Base-by-base conservation (phyloP, 202 grass and related monocot species). In the Saccharum hybrid region DNA sequence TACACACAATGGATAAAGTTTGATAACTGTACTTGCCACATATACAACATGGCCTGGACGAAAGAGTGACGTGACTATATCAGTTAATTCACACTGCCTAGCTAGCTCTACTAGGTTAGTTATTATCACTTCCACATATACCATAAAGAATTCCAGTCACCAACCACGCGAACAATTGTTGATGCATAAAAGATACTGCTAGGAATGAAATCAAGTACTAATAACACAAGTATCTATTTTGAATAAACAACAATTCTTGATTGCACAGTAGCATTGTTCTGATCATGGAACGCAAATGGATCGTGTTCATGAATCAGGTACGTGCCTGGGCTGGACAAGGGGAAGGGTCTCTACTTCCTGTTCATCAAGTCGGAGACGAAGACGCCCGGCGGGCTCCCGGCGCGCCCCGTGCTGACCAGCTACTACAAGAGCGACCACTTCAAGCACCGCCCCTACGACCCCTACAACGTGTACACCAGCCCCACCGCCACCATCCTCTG, bases 381-480 rank as follows among this genome's bases (percentile, higher is more conserved):
- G 90, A 97, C 95, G 54, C 87, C 95, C n/a, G 90, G 95, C 76
- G 95, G 92, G 0, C 87, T 97, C 7, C 81, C 91, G 31, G 95
- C 95, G 71, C 71, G 95, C 8, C 95, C 95, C 12, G 95, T 97
- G 34, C 92, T 97, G 66, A 97, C 95, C 2, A 97, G 95, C 85
- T 97, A 97, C 90, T 97, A 97, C 92, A 97, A 97, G 95, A 94
- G 92, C 84, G 82, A 97, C 84, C 77, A 83, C 82, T 97, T 97
- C 92, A 92, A 82, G 86, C 63, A 83, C 90, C 95, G 95, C 9
- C 95, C 88, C 0, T 93, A 75, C 80, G 95, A 97, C 85, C 92
- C 95, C 7, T 97, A 90, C 88, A 89, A 91, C 69, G 90, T 94
- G 79, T 94, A 94, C 83, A 97, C 95, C 7, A 97, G 95, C 95